These are phyloP conservation scores for Sparassis latifolia DNA, from an alignment of 1,284 basidiomycete species.

Conservation along the genomic window DNA sequence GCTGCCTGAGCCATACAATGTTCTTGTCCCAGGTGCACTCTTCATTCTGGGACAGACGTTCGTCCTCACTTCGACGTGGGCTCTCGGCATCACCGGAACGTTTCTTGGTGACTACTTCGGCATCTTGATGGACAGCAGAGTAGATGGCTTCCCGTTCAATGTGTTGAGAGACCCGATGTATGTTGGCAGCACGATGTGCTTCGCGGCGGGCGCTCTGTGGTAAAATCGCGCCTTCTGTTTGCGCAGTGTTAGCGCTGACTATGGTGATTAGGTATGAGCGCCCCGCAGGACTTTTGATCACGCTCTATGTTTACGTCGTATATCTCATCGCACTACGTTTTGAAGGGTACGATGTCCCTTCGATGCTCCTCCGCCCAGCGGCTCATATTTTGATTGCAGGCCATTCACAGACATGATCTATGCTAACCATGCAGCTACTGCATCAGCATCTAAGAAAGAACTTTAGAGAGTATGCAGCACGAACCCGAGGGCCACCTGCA, in stretches of 20 bases:
- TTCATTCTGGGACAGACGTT: conserved; percentile 75
- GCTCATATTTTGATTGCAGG: conserved; percentile 27
- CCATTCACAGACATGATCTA: conserved; percentile 85
- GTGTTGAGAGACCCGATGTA: conserved; percentile 95
- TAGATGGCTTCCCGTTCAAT: conserved; percentile 93
- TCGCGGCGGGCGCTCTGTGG: conserved; percentile 81
- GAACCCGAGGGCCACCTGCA: no score
- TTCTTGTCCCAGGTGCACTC: conserved; percentile 56
- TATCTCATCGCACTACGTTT: conserved; percentile 80
- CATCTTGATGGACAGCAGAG: conserved; percentile 89
- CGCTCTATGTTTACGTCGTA: conserved; percentile 73
- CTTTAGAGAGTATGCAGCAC: conserved; percentile 12
- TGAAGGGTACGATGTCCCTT: conserved; percentile 64
- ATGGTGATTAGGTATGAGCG: conserved; percentile 60
- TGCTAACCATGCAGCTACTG: conserved; percentile 41
- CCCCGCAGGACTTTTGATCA: conserved; percentile 73
- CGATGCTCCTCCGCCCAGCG: not conserved
- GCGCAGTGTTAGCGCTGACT: conserved; percentile 1
- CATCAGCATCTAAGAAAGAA: conserved; percentile 28
- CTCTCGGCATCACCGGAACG: conserved; percentile 89
- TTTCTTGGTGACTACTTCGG: conserved; percentile 98
- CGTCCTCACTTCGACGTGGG: conserved; percentile 87
- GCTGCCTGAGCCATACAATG: conserved; percentile 53
- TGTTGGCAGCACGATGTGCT: conserved; percentile 85
- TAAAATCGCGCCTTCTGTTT: conserved; percentile 27